Conservation (phyloP, 1,284 basidiomycete species). For the Paramarasmius palmivorus region DNA sequence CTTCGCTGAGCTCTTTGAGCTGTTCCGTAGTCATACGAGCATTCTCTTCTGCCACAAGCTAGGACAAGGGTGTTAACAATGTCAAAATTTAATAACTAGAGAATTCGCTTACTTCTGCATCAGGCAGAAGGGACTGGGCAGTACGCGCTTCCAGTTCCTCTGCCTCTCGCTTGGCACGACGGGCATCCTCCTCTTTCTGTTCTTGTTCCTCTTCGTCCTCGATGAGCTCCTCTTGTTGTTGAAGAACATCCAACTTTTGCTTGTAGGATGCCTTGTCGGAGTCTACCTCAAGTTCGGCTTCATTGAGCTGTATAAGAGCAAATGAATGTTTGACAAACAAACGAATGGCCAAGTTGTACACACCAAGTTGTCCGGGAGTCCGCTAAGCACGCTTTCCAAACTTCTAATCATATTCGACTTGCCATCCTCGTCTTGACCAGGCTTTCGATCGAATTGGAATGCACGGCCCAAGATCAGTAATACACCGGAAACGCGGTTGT, state of each 20-base stretch:
- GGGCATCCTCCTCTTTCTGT: slow-evolving; percentile 90
- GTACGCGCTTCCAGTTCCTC: slow-evolving; percentile 74
- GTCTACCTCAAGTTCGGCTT: slow-evolving; percentile 95
- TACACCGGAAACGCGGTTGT: slow-evolving; percentile 89
- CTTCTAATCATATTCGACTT: slow-evolving; percentile 76
- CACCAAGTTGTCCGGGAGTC: slow-evolving; percentile 93
- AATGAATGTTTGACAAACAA: slow-evolving; percentile 4
- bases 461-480: slow-evolving; percentile 91
- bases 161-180: slow-evolving; percentile 81
- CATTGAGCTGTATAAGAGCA: slow-evolving; percentile 69
- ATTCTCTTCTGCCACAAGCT: slow-evolving; percentile 56
- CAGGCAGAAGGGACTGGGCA: slow-evolving; percentile 76
- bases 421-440: slow-evolving; percentile 74
- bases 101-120: slow-evolving; percentile 62
- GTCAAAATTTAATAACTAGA: neutral
- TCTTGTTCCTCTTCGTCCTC: slow-evolving; percentile 99
- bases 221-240: slow-evolving; percentile 98
- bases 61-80: slow-evolving; percentile 37
- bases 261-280: slow-evolving; percentile 95
- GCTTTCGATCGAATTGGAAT: slow-evolving; percentile 88
- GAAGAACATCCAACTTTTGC: slow-evolving; percentile 96
- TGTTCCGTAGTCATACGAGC: slow-evolving; percentile 98
- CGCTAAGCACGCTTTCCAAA: slow-evolving; percentile 89
- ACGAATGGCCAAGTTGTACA: slow-evolving; percentile 26
- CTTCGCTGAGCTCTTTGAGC: slow-evolving; percentile 91